A percentile compares a stretch with the other conserved stretches of the same genome.
phyloP scores from a whole-genome alignment of 2,329 filamentous ascomycete species.

The Colletotrichum sp. region DNA sequence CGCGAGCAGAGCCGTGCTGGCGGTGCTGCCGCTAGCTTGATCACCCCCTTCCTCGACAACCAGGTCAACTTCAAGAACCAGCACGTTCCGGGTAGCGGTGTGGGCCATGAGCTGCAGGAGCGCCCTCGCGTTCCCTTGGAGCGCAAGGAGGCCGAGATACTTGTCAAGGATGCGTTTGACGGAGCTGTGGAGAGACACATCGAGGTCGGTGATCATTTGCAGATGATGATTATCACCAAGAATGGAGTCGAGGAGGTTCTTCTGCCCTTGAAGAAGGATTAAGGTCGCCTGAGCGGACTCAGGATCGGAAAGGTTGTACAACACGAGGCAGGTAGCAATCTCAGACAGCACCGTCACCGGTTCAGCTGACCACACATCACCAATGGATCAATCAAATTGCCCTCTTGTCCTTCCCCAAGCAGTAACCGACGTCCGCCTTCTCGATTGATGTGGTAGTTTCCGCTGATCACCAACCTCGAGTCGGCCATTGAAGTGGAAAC shows the following conservation, averaged over 20 bases:
- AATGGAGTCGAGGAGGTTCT: constrained; percentile 88
- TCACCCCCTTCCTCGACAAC: constrained; percentile 99
- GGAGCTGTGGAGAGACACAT: constrained; percentile 98
- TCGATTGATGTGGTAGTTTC: background rate
- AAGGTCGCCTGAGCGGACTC: constrained; percentile 31
- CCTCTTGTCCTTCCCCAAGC: background rate
- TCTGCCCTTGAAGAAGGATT: constrained; percentile 88
- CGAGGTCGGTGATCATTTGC: constrained; percentile 94
- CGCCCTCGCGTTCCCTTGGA: constrained; percentile 73
- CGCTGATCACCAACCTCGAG: background rate
- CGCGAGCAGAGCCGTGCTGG: constrained; percentile 94
- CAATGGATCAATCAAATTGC: background rate
- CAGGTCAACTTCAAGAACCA: constrained; percentile 99
- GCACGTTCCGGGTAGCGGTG: constrained; percentile 85
- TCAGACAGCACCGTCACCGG: background rate
- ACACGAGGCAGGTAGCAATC: constrained; percentile 19
- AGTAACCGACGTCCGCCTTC: background rate
- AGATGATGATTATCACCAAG: constrained; percentile 92
- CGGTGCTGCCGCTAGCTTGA: constrained; percentile 89
- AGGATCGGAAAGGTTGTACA: constrained; percentile 12
- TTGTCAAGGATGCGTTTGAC: constrained; percentile 97
- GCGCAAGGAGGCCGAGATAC: constrained; percentile 74
- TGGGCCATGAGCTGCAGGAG: constrained; percentile 79
- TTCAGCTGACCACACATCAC: constrained; percentile 4
- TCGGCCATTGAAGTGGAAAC: background rate